phyloP scores from a whole-genome alignment of 495 filamentous ascomycete genomes.

The Xylaria nigripes region DNA sequence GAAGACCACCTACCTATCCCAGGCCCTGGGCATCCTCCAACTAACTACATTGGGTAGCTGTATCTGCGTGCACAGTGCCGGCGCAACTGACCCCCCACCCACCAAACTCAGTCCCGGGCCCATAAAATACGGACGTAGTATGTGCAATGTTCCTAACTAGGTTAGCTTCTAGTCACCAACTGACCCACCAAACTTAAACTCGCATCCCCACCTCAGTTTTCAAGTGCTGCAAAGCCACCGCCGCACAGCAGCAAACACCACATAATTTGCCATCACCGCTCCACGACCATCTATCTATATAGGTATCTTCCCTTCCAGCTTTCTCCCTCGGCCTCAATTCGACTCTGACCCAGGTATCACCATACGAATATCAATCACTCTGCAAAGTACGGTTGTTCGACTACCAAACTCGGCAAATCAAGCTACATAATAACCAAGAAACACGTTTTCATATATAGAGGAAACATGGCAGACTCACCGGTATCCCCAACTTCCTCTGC shows the following conservation, averaged over 20 bases:
- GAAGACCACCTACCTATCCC: too few relatives aligned
- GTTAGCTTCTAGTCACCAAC: not conserved
- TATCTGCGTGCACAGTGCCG: too few relatives aligned
- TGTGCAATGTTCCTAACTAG: too few relatives aligned
- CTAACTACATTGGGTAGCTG: too few relatives aligned
- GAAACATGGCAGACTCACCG: conserved; percentile 21
- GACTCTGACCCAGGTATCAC: not conserved
- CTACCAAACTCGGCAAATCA: not conserved
- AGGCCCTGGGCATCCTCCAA: too few relatives aligned
- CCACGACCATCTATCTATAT: not conserved
- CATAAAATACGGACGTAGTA: too few relatives aligned
- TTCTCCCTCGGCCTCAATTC: not conserved
- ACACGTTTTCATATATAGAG: not conserved
- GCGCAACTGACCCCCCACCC: too few relatives aligned
- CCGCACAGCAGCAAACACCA: not conserved
- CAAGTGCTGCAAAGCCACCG: conserved; percentile 3
- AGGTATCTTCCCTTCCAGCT: not conserved
- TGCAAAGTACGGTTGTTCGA: not conserved
- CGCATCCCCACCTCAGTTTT: not conserved
- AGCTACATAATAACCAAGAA: not conserved
- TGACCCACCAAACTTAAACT: not conserved
- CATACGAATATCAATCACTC: not conserved
- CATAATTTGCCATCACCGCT: conserved; percentile 8
- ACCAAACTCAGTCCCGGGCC: too few relatives aligned
- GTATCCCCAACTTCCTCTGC: conserved; percentile 25